These are phyloP conservation scores for Eucalyptus curtisii DNA, from an alignment of 345 rosid species.

Conservation along the genomic window DNA sequence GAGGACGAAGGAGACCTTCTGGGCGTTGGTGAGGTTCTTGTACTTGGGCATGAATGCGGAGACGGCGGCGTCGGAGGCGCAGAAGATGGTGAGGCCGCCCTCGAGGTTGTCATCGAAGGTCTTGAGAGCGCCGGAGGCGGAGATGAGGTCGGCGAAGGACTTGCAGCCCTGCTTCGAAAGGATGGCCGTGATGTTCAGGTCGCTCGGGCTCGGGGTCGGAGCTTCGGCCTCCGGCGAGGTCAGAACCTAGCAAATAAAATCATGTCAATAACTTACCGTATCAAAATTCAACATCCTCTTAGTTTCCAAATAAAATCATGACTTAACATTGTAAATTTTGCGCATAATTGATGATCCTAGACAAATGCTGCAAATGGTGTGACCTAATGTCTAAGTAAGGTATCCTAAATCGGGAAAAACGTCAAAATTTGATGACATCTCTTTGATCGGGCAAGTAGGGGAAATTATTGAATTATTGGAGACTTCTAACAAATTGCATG, in stretches of 20 bases:
- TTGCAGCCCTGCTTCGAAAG: conserved; percentile 78
- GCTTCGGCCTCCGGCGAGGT: conserved; percentile 82
- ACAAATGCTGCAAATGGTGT: neutral
- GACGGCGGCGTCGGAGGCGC: conserved; percentile 56
- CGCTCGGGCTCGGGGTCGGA: conserved; percentile 63
- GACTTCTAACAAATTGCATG: neutral
- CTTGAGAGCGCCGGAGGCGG: conserved; percentile 42
- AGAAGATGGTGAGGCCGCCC: conserved; percentile 86
- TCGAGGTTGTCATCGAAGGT: conserved; percentile 64
- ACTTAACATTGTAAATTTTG: neutral
- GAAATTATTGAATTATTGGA: neutral
- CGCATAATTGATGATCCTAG: neutral
- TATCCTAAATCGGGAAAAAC: neutral
- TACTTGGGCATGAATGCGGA: conserved; percentile 51
- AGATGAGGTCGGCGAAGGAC: conserved; percentile 56
- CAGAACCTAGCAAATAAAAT: conserved; percentile 9
- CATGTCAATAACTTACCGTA: neutral
- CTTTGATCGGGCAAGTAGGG: neutral
- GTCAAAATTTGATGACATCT: neutral
- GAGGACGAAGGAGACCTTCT: conserved; percentile 49
- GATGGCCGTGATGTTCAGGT: conserved; percentile 44
- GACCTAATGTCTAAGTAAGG: neutral
- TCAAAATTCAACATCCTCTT: neutral
- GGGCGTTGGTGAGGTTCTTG: conserved; percentile 61
- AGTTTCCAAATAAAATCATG: neutral